Percentiles rank a stretch among this genome's conserved stretches.
Conservation (phyloP, 352 stramenopile species). For the Globisporangium recalcitrans region DNA sequence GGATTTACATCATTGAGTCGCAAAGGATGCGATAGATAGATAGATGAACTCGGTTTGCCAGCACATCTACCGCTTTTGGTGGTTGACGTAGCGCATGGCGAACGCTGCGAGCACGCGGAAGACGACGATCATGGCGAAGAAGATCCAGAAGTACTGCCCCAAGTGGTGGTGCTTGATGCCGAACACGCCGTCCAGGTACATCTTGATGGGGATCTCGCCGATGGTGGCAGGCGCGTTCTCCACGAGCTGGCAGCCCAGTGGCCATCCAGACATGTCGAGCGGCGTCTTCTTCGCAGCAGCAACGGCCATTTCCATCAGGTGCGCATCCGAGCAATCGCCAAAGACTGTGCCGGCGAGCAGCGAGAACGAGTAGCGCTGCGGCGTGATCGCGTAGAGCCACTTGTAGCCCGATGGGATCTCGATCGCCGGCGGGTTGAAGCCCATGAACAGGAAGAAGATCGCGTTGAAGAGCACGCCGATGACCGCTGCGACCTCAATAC, state of each 20-base stretch:
- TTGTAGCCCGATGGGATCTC: constrained; percentile 33
- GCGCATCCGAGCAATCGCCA: constrained; percentile 23
- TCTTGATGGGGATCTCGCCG: constrained; percentile 36
- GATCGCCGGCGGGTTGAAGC: constrained; percentile 32
- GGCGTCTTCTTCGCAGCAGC: constrained; percentile 9
- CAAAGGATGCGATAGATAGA: too few species aligned
- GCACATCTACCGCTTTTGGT: constrained; percentile 20
- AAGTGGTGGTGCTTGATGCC: constrained; percentile 46
- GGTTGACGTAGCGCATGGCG: constrained; percentile 18
- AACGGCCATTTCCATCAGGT: constrained; percentile 8
- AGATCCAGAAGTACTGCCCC: constrained; percentile 35
- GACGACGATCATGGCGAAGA: constrained; percentile 41
- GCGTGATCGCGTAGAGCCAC: constrained; percentile 39
- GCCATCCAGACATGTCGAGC: constrained; percentile 21
- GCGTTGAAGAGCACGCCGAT: constrained; percentile 36
- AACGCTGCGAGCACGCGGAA: constrained; percentile 50
- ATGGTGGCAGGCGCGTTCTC: constrained; percentile 38
- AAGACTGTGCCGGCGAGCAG: constrained; percentile 22
- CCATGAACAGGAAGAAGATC: constrained; percentile 48
- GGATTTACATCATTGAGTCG: too few species aligned
- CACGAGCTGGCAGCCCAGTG: constrained; percentile 53
- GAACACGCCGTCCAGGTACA: constrained; percentile 58
- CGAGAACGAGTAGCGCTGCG: constrained; percentile 28
- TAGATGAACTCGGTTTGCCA: too few species aligned
- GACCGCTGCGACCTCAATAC: constrained; percentile 29